Evolutionary conservation across 306 rosid genomes (phyloP).

Genomic region (Quercus ilex): DNA sequence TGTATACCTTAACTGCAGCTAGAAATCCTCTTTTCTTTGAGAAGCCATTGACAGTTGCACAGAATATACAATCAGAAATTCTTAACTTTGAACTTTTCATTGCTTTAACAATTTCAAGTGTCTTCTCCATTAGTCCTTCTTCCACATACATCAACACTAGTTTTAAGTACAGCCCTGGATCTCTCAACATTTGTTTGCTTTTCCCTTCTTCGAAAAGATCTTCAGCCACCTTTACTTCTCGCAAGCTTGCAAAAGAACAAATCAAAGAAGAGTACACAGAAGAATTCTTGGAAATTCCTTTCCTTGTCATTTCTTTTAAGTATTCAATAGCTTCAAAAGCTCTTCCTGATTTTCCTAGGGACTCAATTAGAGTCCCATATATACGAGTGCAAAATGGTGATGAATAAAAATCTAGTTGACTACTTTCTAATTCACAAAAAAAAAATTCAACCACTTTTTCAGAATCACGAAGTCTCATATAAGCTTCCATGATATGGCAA

Average conservation of each 20-base stretch:
- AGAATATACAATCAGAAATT: conserved; percentile 57
- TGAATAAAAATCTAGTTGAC: conserved; percentile 23
- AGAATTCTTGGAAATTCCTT: conserved; percentile 34
- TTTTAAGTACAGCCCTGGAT: conserved; percentile 49
- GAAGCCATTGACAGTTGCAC: conserved; percentile 60
- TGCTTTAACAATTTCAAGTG: conserved; percentile 35
- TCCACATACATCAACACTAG: conserved; percentile 63
- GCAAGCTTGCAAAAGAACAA: conserved; percentile 43
- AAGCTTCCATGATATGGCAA: conserved; percentile 58
- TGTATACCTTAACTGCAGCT: conserved; percentile 38
- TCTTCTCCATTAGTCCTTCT: conserved; percentile 47
- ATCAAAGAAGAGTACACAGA: conserved; percentile 53
- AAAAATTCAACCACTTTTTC: conserved; percentile 46
- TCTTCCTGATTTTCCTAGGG: conserved; percentile 42
- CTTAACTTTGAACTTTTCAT: conserved; percentile 19
- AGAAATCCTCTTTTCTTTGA: conserved; percentile 45
- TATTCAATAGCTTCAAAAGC: conserved; percentile 59
- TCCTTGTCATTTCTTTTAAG: conserved; percentile 37
- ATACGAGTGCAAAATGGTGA: conserved; percentile 26
- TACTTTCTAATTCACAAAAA: conserved; percentile 41
- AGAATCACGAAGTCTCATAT: conserved; percentile 36
- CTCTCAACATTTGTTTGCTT: conserved; percentile 40
- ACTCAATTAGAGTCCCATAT: conserved; percentile 42
- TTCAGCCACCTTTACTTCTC: conserved; percentile 43
- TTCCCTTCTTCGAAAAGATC: conserved; percentile 49